Base-by-base conservation (phyloP, 371 early-diverging fungal genomes). In the Umbelopsis sp. region DNA sequence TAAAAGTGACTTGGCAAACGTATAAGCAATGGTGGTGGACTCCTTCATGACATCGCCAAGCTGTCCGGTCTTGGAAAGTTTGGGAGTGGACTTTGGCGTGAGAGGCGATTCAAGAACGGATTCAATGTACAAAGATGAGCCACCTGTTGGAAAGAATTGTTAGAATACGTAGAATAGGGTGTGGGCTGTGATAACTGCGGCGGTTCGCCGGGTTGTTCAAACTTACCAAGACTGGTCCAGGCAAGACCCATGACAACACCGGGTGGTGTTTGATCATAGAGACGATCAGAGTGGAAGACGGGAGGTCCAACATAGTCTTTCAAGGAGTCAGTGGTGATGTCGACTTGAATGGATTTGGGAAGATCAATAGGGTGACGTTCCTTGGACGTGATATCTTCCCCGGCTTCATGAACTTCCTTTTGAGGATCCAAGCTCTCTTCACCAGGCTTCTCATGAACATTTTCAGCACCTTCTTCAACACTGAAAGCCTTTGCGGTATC, bases 1-100 rank as follows among this genome's bases (percentile, higher is more conserved):
- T 74, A 97, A 66, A 53, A 94, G 75, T 32, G 94, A 87, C 73
- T 93, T 93, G 20, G 96, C 93, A 80, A 84, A 97, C 0, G 97
- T 97, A 80, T 97, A 96, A 0, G 99, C 97, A 68, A 99, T 95
- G 20, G 89, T 91, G 8, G 94, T 86, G n/a, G 94, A 93, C 77
- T 99, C 99, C 82, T 98, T 97, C 98, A 99, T 99, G 29, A 99
- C 98, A 77, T 97, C 96, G 44, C 98, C 98, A 69, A 99, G 84
- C 74, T 99, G 97, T 24, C 98, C 99, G 2, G 99, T 97, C 67
- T 86, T 88, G 52, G 86, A 80, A 46, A 94, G 86, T 32, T 81
- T 74, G 52, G 94, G 92, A 37, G 88, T 88, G 11, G 88, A 87
- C 63, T 88, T 86, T n/a, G 83, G 81, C 9, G 78, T 71, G 20